Base-by-base conservation (phyloP, 129 eudicot genomes). In the Helianthus annuus region DNA sequence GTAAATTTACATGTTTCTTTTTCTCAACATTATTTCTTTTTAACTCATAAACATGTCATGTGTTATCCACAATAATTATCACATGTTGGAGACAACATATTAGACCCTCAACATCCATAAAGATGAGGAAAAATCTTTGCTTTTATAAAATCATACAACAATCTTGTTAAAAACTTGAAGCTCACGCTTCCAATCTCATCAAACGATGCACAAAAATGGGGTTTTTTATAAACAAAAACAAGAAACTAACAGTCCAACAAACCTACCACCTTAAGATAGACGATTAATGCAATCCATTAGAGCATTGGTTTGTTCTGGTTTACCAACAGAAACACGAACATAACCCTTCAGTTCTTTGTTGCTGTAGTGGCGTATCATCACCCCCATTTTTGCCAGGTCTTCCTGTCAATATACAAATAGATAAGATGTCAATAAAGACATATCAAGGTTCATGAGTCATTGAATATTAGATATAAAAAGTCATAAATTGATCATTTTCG, bases 301-400 rank as follows among this genome's bases (percentile, higher is more conserved):
- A 15, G 69, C 79, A 38, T 95, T 91, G 6, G 99, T 90, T 70
- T 95, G 99, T 65, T 95, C 96, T 2, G 97, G 99, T 85, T 95
- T 95, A 40, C 99, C 99, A 57, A 95, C 99, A 12, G 99, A 90
- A 46, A 95, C 94, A 49, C 99, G 97, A 64, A 95, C 97, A 83
- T 84, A 95, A 36, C 96, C 85, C 27, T 81, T 80, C 60, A 91
- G 75, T 78, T 90, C 97, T 77, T 95, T 91, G 74, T 81, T 95
- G 76, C 85, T 89, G 89, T 90, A 95, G 84, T 95, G 99, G 55
- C 99, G 99, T 72, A 95, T 95, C 99, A 95, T 95, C 72, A 95
- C 91, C 7, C 97, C 99, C 99, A 83, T 95, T 77, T 81, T 85
- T 4, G 97, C 88, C 14, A 95, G 95, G 68, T 90, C 99, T 82